Evolutionary conservation across 2,329 filamentous ascomycete genomes (phyloP), one percentile per base, ranked within the genome.

Genomic region (Stemphylium beticola): DNA sequence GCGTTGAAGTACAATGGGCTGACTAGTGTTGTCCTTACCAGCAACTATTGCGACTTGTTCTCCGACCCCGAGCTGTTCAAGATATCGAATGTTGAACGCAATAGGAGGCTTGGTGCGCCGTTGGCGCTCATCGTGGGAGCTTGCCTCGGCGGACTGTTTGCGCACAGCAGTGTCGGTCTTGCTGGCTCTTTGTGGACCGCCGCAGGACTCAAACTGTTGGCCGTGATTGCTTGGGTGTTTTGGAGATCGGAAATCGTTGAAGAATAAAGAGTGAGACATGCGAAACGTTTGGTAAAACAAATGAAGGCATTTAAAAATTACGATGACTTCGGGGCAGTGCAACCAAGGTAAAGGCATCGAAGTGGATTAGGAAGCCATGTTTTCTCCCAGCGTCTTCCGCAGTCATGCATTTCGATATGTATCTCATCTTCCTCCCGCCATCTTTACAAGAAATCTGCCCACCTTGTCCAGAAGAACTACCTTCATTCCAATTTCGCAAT

Each of bases 41-140:
- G 88, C 69, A 87, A 91, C 58, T 93, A 93, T 77, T 92, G 89
- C 69, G 91, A 93, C 71, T 69, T 93, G 17, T 91, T 91, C 63
- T 89, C 87, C 1, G 89, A 92, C 65, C 76, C 80, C 9, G 77
- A 79, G 8, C 57, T 86, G n/a, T 72, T 84, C 4, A 72, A 71
- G 0, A 55, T 72, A 11, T 66, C 72, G 2, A 82, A 85, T 51
- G 71, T 78, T 0, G 83, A 86, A 67, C 74, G 84, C 43, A 84
- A 85, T 67, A 75, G 82, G 44, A 76, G 84, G 40, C 66, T 77
- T 0, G 78, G 76, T 0, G 83, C 84, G 1, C 79, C 84, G 1
- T 26, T 83, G 1, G 71, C 82, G 47, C 72, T 86, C n/a, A 53
- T 86, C 26, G 22, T 81, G 3, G 85, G 85, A 0, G 83, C 83